Base-by-base conservation (phyloP, 768 basidiomycete species). In the Rhodotorula babjevae region DNA sequence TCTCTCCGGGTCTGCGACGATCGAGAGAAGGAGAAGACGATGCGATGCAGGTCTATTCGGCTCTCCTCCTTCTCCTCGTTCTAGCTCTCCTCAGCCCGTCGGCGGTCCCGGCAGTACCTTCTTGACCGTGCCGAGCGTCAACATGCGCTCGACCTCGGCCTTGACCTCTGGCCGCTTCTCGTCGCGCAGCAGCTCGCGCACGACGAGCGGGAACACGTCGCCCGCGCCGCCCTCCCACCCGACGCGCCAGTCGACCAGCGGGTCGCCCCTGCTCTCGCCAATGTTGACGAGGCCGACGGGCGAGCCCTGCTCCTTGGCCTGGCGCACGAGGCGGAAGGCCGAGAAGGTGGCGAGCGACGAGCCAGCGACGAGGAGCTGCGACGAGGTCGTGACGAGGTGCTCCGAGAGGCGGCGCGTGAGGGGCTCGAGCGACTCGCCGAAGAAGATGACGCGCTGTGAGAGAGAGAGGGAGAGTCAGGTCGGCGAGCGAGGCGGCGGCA, bases 281-380 rank as follows among this genome's bases (percentile, higher is more conserved):
- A 91, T 82, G 75, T 96, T 95, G 63, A 97, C 83, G 59, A 94
- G 83, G 68, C 95, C 81, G 11, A 93, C 87, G 0, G 89, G 88
- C 81, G 92, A 95, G 31, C 85, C 83, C 25, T 87, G 82, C 71
- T 90, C 87, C 10, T 90, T 79, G 2, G 93, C 92, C 75, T 87
- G 88, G 79, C 89, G 92, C 60, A 94, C 83, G 44, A 97, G 82
- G 76, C 93, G 85, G 81, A 89, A 96, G 5, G 93, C 92, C 12
- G 91, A 93, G 81, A 90, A 96, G 0, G 94, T 97, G 1, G 95
- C 93, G 40, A 96, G 86, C 1, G 92, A 93, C 0, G 93, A 94
- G 47, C 94, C 95, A 50, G 95, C 82, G 53, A 95, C 82, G 58
- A 98, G 85, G 0, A 97, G 81, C 58, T 87, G 84, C 64, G 91